Evolutionary conservation across 1,284 basidiomycete species (phyloP).

Genomic region (Schizopora paradoxa): DNA sequence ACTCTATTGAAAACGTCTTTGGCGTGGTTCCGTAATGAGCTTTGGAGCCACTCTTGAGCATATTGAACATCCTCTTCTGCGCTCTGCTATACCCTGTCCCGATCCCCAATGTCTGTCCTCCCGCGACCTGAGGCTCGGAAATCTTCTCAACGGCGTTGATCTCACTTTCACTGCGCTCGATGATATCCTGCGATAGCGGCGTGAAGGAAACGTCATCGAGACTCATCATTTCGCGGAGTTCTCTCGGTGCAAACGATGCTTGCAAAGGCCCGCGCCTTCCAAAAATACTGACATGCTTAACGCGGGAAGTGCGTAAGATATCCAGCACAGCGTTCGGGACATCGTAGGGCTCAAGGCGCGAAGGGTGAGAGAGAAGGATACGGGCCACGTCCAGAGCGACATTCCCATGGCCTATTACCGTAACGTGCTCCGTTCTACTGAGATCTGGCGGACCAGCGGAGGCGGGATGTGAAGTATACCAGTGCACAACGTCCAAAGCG

Average conservation of each 20-base stretch:
- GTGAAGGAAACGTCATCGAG: conserved; percentile 69
- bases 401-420: conserved; percentile 93
- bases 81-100: no score
- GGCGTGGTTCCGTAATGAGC: conserved; percentile 39
- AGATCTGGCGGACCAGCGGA: conserved; percentile 54
- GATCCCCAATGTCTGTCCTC: conserved; percentile 32
- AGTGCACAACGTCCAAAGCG: conserved; percentile 87
- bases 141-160: conserved; percentile 2
- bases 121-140: not conserved
- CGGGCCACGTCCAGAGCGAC: conserved; percentile 93
- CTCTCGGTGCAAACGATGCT: conserved; percentile 92
- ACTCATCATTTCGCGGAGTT: conserved; percentile 85
- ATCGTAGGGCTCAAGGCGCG: conserved; percentile 70
- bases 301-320: conserved; percentile 54
- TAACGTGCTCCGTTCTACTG: conserved; percentile 60
- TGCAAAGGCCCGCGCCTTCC: conserved; percentile 86
- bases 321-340: conserved; percentile 76
- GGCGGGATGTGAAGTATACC: conserved; percentile 94
- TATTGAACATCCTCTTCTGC: conserved; percentile 60
- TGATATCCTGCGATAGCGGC: conserved; percentile 45
- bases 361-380: conserved; percentile 72
- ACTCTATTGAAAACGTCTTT: conserved; percentile 79
- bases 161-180: conserved; percentile 29
- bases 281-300: conserved; percentile 79
- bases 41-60: conserved; percentile 67